Base-by-base conservation (phyloP, 345 rosid genomes). In the Gossypium sturtianum region DNA sequence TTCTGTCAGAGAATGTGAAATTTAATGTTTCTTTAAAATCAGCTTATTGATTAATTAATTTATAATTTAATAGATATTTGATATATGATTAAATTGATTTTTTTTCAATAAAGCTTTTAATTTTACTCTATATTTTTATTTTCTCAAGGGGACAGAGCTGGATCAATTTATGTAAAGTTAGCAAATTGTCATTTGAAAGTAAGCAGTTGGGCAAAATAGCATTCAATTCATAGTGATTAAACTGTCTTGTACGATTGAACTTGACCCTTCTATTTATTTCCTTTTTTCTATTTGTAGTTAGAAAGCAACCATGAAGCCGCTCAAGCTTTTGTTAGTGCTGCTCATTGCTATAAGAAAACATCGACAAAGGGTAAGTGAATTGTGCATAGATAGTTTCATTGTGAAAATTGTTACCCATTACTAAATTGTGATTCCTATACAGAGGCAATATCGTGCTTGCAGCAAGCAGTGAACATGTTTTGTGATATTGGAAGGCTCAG, bases 221-320 rank as follows among this genome's bases (percentile, higher is more conserved):
- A 19, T 67, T 17, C 48, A 61, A 47, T 49, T 56, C 29, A 10
- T 17, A n/a, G 41, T 59, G 12, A 56, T 9, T 1, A 20, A 34
- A 3, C 13, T 78, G 25, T 34, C 68, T 3, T 70, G 61, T 70
- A 16, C 16, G 49, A 17, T 34, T 41, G 52, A 44, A 56, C 44
- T 43, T 56, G 19, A 19, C 12, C 44, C 66, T 52, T 56, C 22
- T 51, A 5, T 12, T 70, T 12, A 7, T 74, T 3, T 53, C 20
- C 20, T 2, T 13, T 12, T 10, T 7, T 22, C 62, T 3, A 52
- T 71, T 51, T 77, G 61, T 80, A 88, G 94, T 71, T 83, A 80
- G 90, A 90, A 54, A 88, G 91, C 87, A 86, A 85, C 69, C 91
- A 90, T 83, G 94, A 90, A 83, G 86, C 86, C 71, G 92, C 91